Evolutionary conservation across 345 rosid species (phyloP).

Genomic region (Acer campestre): DNA sequence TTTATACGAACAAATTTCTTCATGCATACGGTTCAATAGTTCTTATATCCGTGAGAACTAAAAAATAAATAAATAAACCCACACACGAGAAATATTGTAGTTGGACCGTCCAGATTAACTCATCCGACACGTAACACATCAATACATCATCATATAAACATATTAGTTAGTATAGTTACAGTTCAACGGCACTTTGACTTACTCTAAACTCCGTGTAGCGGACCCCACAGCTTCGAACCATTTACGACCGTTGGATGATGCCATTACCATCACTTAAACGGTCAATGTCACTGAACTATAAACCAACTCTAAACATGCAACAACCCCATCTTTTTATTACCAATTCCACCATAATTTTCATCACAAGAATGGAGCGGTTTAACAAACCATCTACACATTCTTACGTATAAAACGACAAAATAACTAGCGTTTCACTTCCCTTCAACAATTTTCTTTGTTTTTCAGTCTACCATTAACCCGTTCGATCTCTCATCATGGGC

Average conservation of each 20-base stretch:
- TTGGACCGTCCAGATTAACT: constrained; percentile 29
- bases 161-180: constrained; percentile 32
- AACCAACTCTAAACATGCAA: constrained; percentile 20
- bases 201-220: constrained; percentile 7
- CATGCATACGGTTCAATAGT: background rate
- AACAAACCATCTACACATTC: constrained; percentile 52
- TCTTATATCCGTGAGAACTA: background rate
- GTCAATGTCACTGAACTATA: background rate
- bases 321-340: constrained; percentile 35
- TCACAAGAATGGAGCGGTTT: constrained; percentile 71
- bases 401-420: background rate
- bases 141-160: background rate
- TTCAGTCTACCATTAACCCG: background rate
- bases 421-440: background rate
- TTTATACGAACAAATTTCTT: too few relatives aligned
- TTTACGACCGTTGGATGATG: constrained; percentile 35
- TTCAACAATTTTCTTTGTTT: background rate
- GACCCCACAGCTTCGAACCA: background rate
- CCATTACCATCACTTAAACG: background rate
- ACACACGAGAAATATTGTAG: background rate
- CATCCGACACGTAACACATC: background rate
- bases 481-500: constrained; percentile 48
- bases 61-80: background rate
- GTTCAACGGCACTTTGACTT: constrained; percentile 60
- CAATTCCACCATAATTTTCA: constrained; percentile 40